These are phyloP conservation scores for Jatropha podagrica DNA, from an alignment of 441 rosid species.

Conservation along the genomic window DNA sequence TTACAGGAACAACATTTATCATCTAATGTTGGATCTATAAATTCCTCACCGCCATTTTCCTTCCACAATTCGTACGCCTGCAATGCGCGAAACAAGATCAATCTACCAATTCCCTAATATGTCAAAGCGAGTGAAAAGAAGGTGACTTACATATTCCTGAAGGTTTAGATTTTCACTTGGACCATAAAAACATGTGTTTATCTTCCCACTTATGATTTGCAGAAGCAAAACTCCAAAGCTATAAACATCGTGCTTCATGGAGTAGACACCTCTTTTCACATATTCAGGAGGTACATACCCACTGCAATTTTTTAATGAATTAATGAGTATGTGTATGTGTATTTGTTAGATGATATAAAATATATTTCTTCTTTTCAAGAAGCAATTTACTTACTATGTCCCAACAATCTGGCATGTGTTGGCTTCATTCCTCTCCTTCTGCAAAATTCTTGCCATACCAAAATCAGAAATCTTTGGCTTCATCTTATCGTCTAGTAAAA, in stretches of 20 bases:
- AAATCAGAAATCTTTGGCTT: conserved; percentile 24
- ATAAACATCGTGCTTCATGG: conserved; percentile 27
- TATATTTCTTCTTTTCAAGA: too few relatives aligned
- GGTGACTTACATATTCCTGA: conserved; percentile 20
- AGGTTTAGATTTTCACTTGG: conserved; percentile 13
- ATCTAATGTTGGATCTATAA: conserved; percentile 20
- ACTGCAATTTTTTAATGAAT: not conserved
- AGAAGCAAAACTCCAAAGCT: conserved; percentile 37
- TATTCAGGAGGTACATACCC: conserved; percentile 1
- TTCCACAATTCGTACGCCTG: conserved; percentile 27
- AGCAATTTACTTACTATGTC: conserved; percentile 15
- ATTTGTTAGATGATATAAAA: too few relatives aligned
- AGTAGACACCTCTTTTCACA: not conserved
- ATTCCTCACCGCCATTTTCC: not conserved
- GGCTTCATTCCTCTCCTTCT: not conserved
- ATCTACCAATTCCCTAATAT: too few relatives aligned
- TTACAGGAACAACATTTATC: conserved; percentile 21
- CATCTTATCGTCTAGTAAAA: conserved; percentile 22
- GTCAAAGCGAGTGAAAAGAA: not conserved
- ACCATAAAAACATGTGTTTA: conserved; percentile 21
- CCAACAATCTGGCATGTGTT: conserved; percentile 10
- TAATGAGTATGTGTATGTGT: too few relatives aligned
- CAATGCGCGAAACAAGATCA: not conserved
- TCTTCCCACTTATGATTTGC: conserved; percentile 29
- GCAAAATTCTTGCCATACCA: conserved; percentile 15